These are phyloP conservation scores for Aspergillus transmontanensis DNA, from an alignment of 2,329 filamentous ascomycete genomes.

Conservation along the genomic window DNA sequence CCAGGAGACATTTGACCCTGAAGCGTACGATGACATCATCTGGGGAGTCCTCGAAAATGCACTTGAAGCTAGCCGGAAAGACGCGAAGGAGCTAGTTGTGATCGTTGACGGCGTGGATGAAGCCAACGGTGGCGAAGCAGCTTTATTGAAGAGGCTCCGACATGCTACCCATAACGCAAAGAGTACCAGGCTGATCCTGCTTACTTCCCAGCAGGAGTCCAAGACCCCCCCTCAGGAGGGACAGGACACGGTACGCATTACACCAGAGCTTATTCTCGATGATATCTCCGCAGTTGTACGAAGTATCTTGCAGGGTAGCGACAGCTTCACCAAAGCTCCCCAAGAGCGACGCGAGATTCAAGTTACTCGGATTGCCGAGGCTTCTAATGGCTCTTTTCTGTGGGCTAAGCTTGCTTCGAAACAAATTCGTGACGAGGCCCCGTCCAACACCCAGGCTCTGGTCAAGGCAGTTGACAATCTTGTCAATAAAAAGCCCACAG, in stretches of 20 bases:
- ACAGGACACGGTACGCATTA: conserved; percentile 28
- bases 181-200: conserved; percentile 34
- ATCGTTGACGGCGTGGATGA: conserved; percentile 45
- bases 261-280: conserved; percentile 37
- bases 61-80: conserved; percentile 29
- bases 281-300: conserved; percentile 39
- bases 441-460: conserved; percentile 23
- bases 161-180: conserved; percentile 23
- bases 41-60: conserved; percentile 38
- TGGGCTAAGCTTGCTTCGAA: conserved; percentile 43
- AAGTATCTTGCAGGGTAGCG: conserved; percentile 26
- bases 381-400: conserved; percentile 41
- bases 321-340: conserved; percentile 27
- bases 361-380: conserved; percentile 35
- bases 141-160: conserved; percentile 32
- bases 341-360: conserved; percentile 37
- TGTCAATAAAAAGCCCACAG: conserved; percentile 25
- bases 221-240: conserved; percentile 8
- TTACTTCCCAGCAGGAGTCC: conserved; percentile 29
- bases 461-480: conserved; percentile 33
- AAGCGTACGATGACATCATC: conserved; percentile 38
- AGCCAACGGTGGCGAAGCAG: conserved; percentile 30
- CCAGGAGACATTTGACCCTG: conserved; percentile 22
- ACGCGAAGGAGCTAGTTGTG: conserved; percentile 39
- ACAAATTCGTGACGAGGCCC: conserved; percentile 30